These are phyloP conservation scores for Pouteria glomerata DNA, from an alignment of 148 eudicot species.

Conservation along the genomic window DNA sequence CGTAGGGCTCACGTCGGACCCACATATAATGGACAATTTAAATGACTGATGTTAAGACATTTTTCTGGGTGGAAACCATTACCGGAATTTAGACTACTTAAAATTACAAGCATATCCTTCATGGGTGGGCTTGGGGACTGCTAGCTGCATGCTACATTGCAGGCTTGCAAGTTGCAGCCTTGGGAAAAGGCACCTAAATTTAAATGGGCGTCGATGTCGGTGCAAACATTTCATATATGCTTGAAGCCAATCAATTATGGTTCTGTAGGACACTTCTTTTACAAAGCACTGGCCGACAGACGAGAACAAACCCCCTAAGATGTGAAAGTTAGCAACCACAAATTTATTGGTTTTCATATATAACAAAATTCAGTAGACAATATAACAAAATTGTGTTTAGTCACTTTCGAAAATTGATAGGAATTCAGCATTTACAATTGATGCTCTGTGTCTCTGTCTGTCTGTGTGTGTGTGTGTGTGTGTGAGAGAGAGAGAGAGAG, in stretches of 20 bases:
- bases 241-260: too few species aligned
- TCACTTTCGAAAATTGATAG: background rate
- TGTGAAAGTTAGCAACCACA: background rate
- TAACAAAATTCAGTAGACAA: background rate
- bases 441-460: too few species aligned
- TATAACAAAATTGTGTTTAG: background rate
- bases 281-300: background rate
- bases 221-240: too few species aligned
- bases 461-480: too few species aligned
- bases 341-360: too few species aligned
- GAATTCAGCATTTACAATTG: background rate
- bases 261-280: background rate
- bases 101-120: background rate
- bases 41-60: too few species aligned
- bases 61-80: too few species aligned
- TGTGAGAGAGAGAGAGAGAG: too few species aligned
- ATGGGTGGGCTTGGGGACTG: background rate
- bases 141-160: background rate
- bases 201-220: too few species aligned
- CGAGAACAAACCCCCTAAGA: constrained; percentile 3
- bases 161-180: background rate
- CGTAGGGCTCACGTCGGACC: too few species aligned
- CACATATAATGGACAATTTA: too few species aligned
- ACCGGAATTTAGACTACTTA: background rate
- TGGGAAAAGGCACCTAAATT: background rate